Percentiles rank a stretch among this genome's conserved stretches.
phyloP scores from a whole-genome alignment of 495 filamentous ascomycete species.

The Xylaria bambusicola region DNA sequence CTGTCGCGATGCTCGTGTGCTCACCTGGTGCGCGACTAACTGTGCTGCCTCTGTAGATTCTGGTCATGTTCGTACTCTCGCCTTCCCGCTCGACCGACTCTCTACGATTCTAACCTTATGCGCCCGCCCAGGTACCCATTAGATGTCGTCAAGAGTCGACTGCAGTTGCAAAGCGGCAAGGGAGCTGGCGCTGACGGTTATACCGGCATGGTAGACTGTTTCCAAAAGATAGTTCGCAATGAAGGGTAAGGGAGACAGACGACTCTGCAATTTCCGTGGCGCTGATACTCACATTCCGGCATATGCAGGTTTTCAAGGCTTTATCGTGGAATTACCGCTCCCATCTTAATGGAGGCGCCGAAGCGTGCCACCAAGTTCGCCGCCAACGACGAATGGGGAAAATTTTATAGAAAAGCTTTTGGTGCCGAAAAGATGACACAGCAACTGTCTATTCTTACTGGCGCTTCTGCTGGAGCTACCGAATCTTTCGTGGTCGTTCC shows the following conservation, averaged over 20 bases:
- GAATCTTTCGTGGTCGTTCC: constrained; percentile 94
- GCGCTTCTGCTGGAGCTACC: constrained; percentile 91
- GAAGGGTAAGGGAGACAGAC: constrained; percentile 68
- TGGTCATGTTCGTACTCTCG: constrained; percentile 68
- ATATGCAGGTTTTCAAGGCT: constrained; percentile 80
- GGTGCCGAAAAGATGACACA: constrained; percentile 86
- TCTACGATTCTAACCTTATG: constrained; percentile 4
- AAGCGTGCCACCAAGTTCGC: constrained; percentile 99
- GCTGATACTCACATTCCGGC: constrained; percentile 17
- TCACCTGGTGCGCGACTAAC: constrained; percentile 20
- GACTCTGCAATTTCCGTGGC: not conserved
- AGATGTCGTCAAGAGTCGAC: constrained; percentile 96
- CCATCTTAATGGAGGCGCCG: constrained; percentile 97
- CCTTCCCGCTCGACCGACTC: constrained; percentile 1
- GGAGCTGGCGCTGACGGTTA: constrained; percentile 75
- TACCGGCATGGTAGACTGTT: constrained; percentile 97
- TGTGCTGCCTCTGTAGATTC: constrained; percentile 59
- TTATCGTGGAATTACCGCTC: constrained; percentile 93
- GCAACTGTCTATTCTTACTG: constrained; percentile 83
- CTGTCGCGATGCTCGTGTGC: constrained; percentile 19
- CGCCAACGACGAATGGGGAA: constrained; percentile 97
- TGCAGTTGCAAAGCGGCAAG: constrained; percentile 83
- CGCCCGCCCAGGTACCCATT: constrained; percentile 80
- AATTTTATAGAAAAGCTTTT: constrained; percentile 83
- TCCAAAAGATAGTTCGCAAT: constrained; percentile 90